Base-by-base conservation (phyloP, 306 rosid genomes). In the Rosa lucieae region DNA sequence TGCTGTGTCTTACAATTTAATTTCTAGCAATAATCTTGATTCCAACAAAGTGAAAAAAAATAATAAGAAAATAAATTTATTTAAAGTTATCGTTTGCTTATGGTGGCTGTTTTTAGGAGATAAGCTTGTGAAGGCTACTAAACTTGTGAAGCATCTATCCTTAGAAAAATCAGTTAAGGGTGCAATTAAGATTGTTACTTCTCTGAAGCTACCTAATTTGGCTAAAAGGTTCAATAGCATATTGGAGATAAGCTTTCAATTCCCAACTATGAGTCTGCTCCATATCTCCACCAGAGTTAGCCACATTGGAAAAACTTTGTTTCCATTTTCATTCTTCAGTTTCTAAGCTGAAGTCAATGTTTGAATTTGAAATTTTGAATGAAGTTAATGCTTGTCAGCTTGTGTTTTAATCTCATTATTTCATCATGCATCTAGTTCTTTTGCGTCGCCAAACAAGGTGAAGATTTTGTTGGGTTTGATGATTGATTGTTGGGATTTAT, bases 131-230 rank as follows among this genome's bases (percentile, higher is more conserved):
- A 86, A 98, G 72, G 99, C 99, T 40, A 88, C 93, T 23, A 98
- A 95, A 84, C 94, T 95, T 10, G 88, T 93, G 84, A 89, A 90
- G 88, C 97, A 91, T 81, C 81, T 95, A 80, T 81, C 98, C 26
- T 81, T 90, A 65, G 99, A 95, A 81, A 95, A 91, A 84, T 93
- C 97, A 69, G 92, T 95, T 46, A 89, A 84, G 88, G 99, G 96
- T 49, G 97, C 99, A 84, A 93, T 95, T 65, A 95, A 95, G 88
- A 94, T 95, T 56, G 99, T 91, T 26, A 93, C 98, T 46, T 86
- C 89, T 76, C 77, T 93, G 85, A 91, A 95, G 83, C 99, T 93
- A 82, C 99, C 99, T 26, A 87, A 90, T 85, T 80, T 95, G 88
- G 99, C 98, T 0, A 98, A 95, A 85, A 86, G 89, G 86, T 93